A percentile compares a stretch with the other conserved stretches of the same genome.
Conservation (phyloP, 2,329 filamentous ascomycete species). For the Cladosporium oxysporum region DNA sequence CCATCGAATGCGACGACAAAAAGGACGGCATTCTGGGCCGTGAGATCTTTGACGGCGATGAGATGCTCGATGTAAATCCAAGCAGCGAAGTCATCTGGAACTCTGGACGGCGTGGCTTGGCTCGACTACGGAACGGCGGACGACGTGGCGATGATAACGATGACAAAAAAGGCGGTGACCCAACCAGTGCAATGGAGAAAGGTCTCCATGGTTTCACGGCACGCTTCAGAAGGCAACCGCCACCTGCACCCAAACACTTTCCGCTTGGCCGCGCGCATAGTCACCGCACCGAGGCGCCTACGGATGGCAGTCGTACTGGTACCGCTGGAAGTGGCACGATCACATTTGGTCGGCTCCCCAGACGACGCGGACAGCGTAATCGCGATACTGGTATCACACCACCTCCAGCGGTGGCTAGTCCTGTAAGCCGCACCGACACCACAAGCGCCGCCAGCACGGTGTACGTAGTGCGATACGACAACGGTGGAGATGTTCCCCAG, state of each 20-base stretch:
- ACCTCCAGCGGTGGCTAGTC: conserved; percentile 53
- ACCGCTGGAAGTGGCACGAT: conserved; percentile 24
- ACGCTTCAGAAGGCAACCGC: conserved; percentile 30
- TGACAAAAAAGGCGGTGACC: conserved; percentile 23
- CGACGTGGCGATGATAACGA: conserved; percentile 38
- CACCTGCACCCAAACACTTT: conserved; percentile 33
- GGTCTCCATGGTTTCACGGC: conserved; percentile 31
- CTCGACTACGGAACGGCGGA: conserved; percentile 32
- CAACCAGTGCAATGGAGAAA: conserved; percentile 31
- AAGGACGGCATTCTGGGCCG: conserved; percentile 89
- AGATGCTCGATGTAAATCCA: conserved; percentile 74
- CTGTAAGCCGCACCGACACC: conserved; percentile 62
- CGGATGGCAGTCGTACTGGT: conserved; percentile 21
- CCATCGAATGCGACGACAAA: conserved; percentile 86
- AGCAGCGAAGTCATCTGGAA: conserved; percentile 58
- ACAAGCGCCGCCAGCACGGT: conserved; percentile 64
- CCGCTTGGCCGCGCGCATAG: conserved; percentile 37
- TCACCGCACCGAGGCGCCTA: conserved; percentile 23
- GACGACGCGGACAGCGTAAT: conserved; percentile 16
- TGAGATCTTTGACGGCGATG: conserved; percentile 91
- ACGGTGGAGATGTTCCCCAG: conserved; percentile 52
- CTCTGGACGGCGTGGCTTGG: conserved; percentile 43
- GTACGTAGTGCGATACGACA: conserved; percentile 61
- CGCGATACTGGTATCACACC: conserved; percentile 27
- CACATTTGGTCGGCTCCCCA: conserved; percentile 27